A percentile compares a stretch with the other conserved stretches of the same genome.
These are phyloP conservation scores for Tricholoma hemisulphureum DNA, from an alignment of 768 basidiomycete species.

Conservation along the genomic window DNA sequence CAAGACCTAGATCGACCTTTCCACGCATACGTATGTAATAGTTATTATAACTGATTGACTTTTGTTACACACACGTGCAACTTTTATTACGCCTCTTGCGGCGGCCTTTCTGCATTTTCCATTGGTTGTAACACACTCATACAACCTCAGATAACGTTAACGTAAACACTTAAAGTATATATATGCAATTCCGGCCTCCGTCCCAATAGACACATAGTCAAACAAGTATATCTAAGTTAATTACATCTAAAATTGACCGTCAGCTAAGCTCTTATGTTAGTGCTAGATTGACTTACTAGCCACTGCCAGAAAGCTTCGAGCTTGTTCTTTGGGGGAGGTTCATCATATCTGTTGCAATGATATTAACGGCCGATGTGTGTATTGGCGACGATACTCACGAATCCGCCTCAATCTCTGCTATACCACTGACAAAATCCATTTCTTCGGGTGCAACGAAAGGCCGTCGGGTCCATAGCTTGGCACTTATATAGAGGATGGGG, in stretches of 20 bases:
- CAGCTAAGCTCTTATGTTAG: neutral
- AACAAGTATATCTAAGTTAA: neutral
- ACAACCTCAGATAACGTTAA: no score
- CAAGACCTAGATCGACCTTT: conserved; percentile 53
- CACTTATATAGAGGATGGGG: conserved; percentile 68
- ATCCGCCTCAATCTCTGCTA: conserved; percentile 69
- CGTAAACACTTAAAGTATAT: neutral
- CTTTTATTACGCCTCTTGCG: neutral
- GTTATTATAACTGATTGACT: conserved; percentile 1
- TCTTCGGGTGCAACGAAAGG: conserved; percentile 50
- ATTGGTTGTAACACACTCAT: conserved; percentile 1
- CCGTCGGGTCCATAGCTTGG: conserved; percentile 53
- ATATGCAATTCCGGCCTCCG: neutral
- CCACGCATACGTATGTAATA: no score
- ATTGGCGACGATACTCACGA: conserved; percentile 34
- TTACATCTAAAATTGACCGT: neutral
- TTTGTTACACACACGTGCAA: neutral
- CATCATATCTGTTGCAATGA: conserved; percentile 48
- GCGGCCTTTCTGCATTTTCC: neutral
- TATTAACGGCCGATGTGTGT: neutral
- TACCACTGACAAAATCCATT: conserved; percentile 82
- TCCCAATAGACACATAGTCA: neutral
- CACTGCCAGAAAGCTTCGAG: conserved; percentile 73
- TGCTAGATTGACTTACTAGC: conserved; percentile 54
- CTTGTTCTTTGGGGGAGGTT: conserved; percentile 67